phyloP scores from a whole-genome alignment of 257 asterid species.

The Schizonepeta tenuifolia region DNA sequence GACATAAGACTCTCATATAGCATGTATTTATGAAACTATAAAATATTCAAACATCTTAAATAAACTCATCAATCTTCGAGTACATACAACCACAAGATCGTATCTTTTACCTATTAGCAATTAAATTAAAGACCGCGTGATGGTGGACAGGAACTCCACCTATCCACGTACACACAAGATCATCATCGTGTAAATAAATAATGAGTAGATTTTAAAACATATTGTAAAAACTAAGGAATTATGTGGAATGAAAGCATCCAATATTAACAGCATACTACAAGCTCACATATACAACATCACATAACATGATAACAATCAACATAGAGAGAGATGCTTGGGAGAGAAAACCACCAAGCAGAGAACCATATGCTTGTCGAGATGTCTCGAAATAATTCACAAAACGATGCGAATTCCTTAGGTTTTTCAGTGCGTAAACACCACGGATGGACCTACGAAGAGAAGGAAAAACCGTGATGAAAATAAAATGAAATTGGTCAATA shows the following conservation, averaged over 20 bases:
- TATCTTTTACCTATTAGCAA: too few species aligned
- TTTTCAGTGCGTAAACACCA: conserved; percentile 8
- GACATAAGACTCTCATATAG: too few species aligned
- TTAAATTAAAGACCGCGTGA: too few species aligned
- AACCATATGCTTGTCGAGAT: background rate
- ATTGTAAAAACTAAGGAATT: too few species aligned
- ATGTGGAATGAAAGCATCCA: background rate
- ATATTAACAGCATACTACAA: conserved; percentile 4
- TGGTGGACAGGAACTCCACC: too few species aligned
- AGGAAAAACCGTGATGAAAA: background rate
- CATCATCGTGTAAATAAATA: too few species aligned
- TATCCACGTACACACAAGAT: too few species aligned
- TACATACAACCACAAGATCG: too few species aligned
- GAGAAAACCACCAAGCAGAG: conserved; percentile 7
- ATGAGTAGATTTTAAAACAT: too few species aligned
- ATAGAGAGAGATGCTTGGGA: conserved; percentile 12
- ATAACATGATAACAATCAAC: background rate
- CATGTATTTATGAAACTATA: background rate
- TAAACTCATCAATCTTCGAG: background rate
- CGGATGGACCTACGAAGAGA: conserved; percentile 22
- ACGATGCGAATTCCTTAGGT: conserved; percentile 5
- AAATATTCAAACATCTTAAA: background rate
- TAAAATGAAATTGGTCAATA: background rate
- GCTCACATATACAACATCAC: conserved; percentile 14
- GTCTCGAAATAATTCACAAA: conserved; percentile 26